These are phyloP conservation scores for Cadophora gregata DNA, from an alignment of 2,329 filamentous ascomycete species.

Conservation along the genomic window DNA sequence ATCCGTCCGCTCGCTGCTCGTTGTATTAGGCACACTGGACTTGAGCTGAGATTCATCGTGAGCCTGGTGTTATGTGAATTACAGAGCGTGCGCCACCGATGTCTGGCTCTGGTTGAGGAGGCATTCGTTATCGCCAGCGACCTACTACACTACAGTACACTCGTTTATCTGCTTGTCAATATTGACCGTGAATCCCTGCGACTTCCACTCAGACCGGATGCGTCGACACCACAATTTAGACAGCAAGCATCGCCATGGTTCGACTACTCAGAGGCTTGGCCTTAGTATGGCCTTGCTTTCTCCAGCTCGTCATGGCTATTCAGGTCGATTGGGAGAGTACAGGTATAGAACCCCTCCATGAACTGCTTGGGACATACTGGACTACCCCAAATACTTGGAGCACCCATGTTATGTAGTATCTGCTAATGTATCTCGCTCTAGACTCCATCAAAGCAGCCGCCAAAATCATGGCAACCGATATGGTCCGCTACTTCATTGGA, in stretches of 20 bases:
- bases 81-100: neutral
- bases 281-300: conserved; percentile 6
- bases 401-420: too few relatives aligned
- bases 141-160: neutral
- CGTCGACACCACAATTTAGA: neutral
- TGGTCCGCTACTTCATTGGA: conserved; percentile 58
- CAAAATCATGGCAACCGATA: conserved; percentile 48
- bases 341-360: neutral
- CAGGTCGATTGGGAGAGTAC: conserved; percentile 18
- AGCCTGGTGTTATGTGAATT: neutral
- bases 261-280: conserved; percentile 7
- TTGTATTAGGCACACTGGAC: neutral
- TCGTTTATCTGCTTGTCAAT: conserved; percentile 12
- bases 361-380: too few relatives aligned
- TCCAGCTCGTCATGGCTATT: conserved; percentile 8
- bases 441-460: conserved; percentile 42
- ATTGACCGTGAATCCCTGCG: neutral
- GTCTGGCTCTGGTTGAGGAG: neutral
- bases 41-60: neutral
- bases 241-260: conserved; percentile 13
- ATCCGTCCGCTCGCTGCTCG: neutral
- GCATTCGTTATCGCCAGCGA: neutral
- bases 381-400: neutral
- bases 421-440: conserved; percentile 22
- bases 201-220: neutral